These are phyloP conservation scores for Amborella trichopoda DNA, from an alignment of 164 flowering plant genomes.

Conservation along the genomic window DNA sequence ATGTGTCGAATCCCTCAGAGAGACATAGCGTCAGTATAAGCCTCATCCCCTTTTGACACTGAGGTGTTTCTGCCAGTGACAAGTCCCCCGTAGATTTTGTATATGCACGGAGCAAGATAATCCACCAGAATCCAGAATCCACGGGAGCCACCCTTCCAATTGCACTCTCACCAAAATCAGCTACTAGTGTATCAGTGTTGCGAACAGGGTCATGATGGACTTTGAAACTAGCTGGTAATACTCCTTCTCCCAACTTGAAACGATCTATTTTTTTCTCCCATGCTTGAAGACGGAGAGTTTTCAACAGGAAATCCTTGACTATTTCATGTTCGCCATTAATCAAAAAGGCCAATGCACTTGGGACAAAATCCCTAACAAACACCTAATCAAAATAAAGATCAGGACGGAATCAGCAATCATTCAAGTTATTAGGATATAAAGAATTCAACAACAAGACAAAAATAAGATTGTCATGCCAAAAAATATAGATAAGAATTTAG, in stretches of 20 bases:
- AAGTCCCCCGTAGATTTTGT: constrained; percentile 27
- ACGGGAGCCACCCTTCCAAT: constrained; percentile 33
- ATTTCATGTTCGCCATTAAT: constrained; percentile 29
- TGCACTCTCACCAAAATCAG: constrained; percentile 31
- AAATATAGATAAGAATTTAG: not conserved
- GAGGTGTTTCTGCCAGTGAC: constrained; percentile 21
- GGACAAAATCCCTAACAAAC: constrained; percentile 25
- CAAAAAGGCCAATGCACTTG: constrained; percentile 25
- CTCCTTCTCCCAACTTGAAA: constrained; percentile 27
- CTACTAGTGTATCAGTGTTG: constrained; percentile 18
- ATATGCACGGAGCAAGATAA: constrained; percentile 25
- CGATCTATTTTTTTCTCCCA: constrained; percentile 26
- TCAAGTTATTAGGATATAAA: not conserved
- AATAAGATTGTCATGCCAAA: not conserved
- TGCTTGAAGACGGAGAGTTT: constrained; percentile 24
- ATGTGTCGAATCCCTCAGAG: constrained; percentile 28
- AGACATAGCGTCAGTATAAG: constrained; percentile 22
- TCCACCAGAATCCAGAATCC: constrained; percentile 33
- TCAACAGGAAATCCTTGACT: constrained; percentile 22
- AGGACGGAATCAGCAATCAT: not conserved
- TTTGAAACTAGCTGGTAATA: constrained; percentile 29
- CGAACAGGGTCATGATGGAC: constrained; percentile 22
- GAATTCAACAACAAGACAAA: not conserved
- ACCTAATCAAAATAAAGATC: constrained; percentile 12
- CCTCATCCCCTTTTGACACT: constrained; percentile 26